phyloP scores from a whole-genome alignment of 164 flowering plant genomes.

The Amborella trichopoda region DNA sequence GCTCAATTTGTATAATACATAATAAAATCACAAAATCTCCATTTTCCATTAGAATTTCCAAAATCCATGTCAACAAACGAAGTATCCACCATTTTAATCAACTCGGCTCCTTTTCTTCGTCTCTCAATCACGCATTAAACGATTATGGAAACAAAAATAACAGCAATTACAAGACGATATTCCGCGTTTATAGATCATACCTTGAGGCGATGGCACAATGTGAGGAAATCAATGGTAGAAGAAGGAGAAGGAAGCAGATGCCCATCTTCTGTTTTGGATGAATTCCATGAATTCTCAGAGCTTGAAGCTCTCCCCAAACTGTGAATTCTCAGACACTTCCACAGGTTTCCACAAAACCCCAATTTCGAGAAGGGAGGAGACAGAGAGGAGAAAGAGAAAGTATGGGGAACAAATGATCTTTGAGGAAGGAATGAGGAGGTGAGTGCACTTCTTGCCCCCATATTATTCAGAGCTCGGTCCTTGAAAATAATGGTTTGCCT shows the following conservation, averaged over 20 bases:
- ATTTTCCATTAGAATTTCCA: background rate
- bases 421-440: too few relatives aligned
- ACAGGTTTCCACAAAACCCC: constrained; percentile 10
- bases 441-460: too few relatives aligned
- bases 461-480: too few relatives aligned
- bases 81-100: background rate
- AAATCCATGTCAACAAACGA: background rate
- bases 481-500: too few relatives aligned
- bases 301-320: constrained; percentile 14
- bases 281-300: constrained; percentile 7
- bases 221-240: constrained; percentile 80
- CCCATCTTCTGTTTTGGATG: constrained; percentile 3
- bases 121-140: background rate
- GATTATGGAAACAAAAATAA: background rate
- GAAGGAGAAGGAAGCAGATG: constrained; percentile 33
- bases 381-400: too few relatives aligned
- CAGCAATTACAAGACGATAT: background rate
- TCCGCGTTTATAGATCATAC: constrained; percentile 14
- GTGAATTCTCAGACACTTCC: constrained; percentile 17
- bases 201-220: constrained; percentile 84
- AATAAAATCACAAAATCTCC: background rate
- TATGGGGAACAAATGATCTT: too few relatives aligned
- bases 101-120: too few relatives aligned
- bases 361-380: constrained; percentile 12
- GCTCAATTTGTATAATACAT: background rate